Conservation (phyloP, 192 early-diverging fungal genomes). For the Backusella psychrophila region DNA sequence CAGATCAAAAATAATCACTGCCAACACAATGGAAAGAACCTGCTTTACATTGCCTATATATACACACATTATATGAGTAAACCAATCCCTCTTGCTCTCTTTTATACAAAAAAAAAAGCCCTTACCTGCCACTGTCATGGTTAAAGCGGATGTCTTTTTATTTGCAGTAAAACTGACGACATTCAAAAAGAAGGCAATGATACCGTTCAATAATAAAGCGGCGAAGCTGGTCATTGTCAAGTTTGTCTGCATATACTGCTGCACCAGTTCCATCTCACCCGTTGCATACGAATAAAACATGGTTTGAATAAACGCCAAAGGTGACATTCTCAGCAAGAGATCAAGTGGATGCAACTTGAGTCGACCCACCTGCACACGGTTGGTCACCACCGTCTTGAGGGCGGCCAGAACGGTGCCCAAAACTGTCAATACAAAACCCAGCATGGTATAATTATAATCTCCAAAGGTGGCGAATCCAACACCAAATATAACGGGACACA, state of each 20-base stretch:
- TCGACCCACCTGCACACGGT: slow-evolving; percentile 73
- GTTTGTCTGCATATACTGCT: slow-evolving; percentile 39
- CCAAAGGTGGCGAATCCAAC: slow-evolving; percentile 82
- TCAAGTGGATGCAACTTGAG: slow-evolving; percentile 82
- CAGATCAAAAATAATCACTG: slow-evolving; percentile 59
- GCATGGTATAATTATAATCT: slow-evolving; percentile 71
- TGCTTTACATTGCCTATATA: slow-evolving; percentile 57
- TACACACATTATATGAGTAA: too few species aligned
- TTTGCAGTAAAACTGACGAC: slow-evolving; percentile 86
- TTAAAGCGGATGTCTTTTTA: slow-evolving; percentile 80
- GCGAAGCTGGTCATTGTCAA: slow-evolving; percentile 41
- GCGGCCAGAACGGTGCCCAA: slow-evolving; percentile 78
- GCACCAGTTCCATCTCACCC: slow-evolving; percentile 59
- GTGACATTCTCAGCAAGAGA: slow-evolving; percentile 76
- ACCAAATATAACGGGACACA: slow-evolving; percentile 69
- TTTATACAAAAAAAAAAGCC: not conserved
- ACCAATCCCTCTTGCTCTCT: not conserved
- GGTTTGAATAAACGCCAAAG: slow-evolving; percentile 74
- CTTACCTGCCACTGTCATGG: slow-evolving; percentile 70
- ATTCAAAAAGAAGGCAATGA: slow-evolving; percentile 85
- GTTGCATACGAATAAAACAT: slow-evolving; percentile 57
- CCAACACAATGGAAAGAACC: slow-evolving; percentile 63
- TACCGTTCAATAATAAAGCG: slow-evolving; percentile 73
- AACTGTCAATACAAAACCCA: slow-evolving; percentile 77
- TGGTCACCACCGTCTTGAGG: slow-evolving; percentile 82